These are phyloP conservation scores for Erythrobasidium hasegawianum DNA, from an alignment of 1,284 basidiomycete genomes.

Conservation along the genomic window DNA sequence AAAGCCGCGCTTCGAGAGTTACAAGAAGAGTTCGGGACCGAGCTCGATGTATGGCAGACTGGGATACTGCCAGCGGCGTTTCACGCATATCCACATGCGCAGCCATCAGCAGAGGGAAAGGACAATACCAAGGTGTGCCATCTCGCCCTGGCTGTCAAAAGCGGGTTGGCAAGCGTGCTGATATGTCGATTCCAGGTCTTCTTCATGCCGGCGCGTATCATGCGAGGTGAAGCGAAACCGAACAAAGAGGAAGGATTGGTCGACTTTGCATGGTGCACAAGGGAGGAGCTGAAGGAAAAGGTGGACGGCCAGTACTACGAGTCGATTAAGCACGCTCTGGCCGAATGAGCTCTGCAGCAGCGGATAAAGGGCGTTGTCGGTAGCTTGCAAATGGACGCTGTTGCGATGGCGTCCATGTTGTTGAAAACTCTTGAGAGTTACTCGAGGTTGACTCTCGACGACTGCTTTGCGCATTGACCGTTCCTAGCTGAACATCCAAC, in stretches of 20 bases:
- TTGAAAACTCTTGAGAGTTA: too few relatives aligned
- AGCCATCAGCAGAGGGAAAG: conserved; percentile 40
- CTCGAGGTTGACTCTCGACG: too few relatives aligned
- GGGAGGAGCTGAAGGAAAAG: conserved; percentile 70
- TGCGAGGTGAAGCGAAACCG: conserved; percentile 64
- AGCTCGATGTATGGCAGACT: conserved; percentile 66
- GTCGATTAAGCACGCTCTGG: conserved; percentile 71
- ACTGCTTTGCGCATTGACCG: too few relatives aligned
- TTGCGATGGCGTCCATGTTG: too few relatives aligned
- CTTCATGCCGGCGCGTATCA: conserved; percentile 77
- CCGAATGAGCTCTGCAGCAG: conserved; percentile 44
- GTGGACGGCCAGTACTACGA: conserved; percentile 65
- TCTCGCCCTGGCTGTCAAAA: neutral
- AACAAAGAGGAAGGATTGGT: conserved; percentile 55
- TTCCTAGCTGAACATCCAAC: too few relatives aligned
- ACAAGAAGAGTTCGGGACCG: conserved; percentile 61
- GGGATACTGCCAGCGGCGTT: conserved; percentile 42
- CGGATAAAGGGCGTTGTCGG: too few relatives aligned
- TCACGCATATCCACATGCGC: conserved; percentile 40
- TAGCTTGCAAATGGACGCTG: too few relatives aligned
- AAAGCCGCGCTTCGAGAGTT: conserved; percentile 69
- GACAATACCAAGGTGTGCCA: conserved; percentile 40
- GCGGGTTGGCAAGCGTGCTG: neutral
- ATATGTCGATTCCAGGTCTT: conserved; percentile 53
- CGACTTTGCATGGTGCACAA: conserved; percentile 85